phyloP scores from a whole-genome alignment of 805 yeast genomes.

The Priceomyces melissophilus region DNA sequence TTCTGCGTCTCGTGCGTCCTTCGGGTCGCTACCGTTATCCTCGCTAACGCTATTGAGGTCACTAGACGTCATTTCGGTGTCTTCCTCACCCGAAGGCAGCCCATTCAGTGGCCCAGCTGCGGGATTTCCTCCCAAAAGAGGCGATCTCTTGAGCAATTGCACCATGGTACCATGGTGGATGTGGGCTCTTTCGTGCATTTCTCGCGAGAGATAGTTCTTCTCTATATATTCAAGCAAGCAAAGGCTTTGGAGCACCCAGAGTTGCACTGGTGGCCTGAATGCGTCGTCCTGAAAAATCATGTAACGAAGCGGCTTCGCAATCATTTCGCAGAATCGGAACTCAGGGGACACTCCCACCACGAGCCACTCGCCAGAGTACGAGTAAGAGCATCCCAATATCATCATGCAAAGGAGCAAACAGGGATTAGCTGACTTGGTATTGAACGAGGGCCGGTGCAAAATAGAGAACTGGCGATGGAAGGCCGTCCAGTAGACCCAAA shows the following conservation, averaged over 20 bases:
- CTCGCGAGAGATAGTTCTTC: constrained; percentile 64
- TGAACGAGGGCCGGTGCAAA: constrained; percentile 58
- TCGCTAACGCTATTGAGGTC: constrained; percentile 6
- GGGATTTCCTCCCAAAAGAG: constrained; percentile 73
- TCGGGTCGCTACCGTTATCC: constrained; percentile 4
- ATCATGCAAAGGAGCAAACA: constrained; percentile 54
- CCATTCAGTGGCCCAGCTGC: constrained; percentile 24
- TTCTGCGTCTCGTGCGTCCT: constrained; percentile 24
- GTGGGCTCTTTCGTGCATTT: constrained; percentile 77
- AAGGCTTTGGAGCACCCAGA: constrained; percentile 76
- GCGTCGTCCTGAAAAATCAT: constrained; percentile 65
- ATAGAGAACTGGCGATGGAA: constrained; percentile 61
- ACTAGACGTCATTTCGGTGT: constrained; percentile 12
- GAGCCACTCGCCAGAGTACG: constrained; percentile 9
- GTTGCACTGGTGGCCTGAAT: constrained; percentile 70
- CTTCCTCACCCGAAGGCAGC: constrained; percentile 36
- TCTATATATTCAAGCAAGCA: constrained; percentile 76
- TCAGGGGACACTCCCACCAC: constrained; percentile 24
- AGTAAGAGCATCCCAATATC: constrained; percentile 51
- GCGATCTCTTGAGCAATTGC: constrained; percentile 71
- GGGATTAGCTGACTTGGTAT: constrained; percentile 44
- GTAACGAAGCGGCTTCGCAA: constrained; percentile 64
- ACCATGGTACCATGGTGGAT: constrained; percentile 85
- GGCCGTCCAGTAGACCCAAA: constrained; percentile 50
- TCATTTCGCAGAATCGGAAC: constrained; percentile 40